Percentiles rank a stretch among this genome's conserved stretches.
These are phyloP conservation scores for Mimosa pudica DNA, from an alignment of 306 rosid genomes.

Conservation along the genomic window DNA sequence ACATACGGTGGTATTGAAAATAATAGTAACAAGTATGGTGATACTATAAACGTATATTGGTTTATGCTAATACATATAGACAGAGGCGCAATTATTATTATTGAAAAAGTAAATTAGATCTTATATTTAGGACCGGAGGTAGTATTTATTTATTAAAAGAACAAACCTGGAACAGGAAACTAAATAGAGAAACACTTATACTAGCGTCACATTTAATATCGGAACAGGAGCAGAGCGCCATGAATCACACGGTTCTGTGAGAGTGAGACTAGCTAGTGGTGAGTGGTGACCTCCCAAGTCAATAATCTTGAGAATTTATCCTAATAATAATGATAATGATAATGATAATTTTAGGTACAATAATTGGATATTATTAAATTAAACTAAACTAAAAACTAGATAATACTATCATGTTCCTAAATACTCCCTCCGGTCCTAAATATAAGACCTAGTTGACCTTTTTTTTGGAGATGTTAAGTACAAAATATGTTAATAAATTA, in stretches of 20 bases:
- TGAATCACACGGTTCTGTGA: constrained; percentile 3
- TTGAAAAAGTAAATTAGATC: no score
- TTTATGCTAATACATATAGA: no score
- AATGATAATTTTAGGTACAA: not conserved
- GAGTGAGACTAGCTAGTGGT: no score
- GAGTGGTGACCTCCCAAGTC: not conserved
- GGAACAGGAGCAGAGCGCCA: not conserved
- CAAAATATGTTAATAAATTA: no score
- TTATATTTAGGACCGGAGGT: no score
- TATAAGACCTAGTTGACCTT: no score
- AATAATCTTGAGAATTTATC: not conserved
- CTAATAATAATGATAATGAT: not conserved
- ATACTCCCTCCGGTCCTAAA: no score
- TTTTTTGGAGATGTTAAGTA: no score
- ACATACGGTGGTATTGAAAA: not conserved
- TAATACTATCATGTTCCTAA: not conserved
- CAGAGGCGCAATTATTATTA: not conserved
- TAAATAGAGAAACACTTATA: not conserved
- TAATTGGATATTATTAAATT: not conserved
- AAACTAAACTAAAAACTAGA: not conserved
- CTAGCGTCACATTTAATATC: not conserved
- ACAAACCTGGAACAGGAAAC: no score
- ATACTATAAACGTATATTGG: no score
- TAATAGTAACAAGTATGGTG: no score
- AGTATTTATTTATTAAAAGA: no score